Conservation (phyloP, 768 basidiomycete species). For the Pisolithus microcarpus region DNA sequence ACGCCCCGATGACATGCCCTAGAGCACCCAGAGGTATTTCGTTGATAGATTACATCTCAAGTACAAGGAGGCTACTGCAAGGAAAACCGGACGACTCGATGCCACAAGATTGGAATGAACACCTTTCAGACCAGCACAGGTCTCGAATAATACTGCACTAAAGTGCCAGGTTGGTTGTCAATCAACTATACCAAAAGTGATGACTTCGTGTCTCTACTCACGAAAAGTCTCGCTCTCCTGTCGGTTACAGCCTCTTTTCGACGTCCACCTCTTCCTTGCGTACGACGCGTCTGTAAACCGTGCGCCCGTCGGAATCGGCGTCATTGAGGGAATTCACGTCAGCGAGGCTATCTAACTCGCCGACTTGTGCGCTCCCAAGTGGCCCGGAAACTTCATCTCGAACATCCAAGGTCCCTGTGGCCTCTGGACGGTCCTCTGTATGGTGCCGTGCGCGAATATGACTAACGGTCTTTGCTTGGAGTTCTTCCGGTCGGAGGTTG, state of each 20-base stretch:
- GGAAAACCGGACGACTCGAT: no score
- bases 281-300: slow-evolving; percentile 13
- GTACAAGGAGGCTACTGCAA: no score
- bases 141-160: no score
- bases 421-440: slow-evolving; percentile 9
- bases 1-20: no score
- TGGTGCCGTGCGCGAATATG: slow-evolving; percentile 8
- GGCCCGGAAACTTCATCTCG: slow-evolving; percentile 25
- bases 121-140: no score
- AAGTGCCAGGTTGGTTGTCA: no score
- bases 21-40: no score
- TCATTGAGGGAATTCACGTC: slow-evolving; percentile 21
- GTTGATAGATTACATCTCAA: no score
- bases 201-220: neutral
- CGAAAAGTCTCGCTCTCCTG: slow-evolving; percentile 5
- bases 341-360: slow-evolving; percentile 25
- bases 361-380: slow-evolving; percentile 20
- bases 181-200: no score
- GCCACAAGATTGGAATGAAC: no score
- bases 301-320: slow-evolving; percentile 19
- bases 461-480: slow-evolving; percentile 19
- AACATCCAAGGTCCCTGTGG: slow-evolving; percentile 21
- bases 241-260: neutral
- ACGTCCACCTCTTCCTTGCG: slow-evolving; percentile 6
- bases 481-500: slow-evolving; percentile 8